Percentiles rank a stretch among this genome's conserved stretches.
phyloP scores from a whole-genome alignment of 2,329 filamentous ascomycete genomes.

The Apiospora marii region DNA sequence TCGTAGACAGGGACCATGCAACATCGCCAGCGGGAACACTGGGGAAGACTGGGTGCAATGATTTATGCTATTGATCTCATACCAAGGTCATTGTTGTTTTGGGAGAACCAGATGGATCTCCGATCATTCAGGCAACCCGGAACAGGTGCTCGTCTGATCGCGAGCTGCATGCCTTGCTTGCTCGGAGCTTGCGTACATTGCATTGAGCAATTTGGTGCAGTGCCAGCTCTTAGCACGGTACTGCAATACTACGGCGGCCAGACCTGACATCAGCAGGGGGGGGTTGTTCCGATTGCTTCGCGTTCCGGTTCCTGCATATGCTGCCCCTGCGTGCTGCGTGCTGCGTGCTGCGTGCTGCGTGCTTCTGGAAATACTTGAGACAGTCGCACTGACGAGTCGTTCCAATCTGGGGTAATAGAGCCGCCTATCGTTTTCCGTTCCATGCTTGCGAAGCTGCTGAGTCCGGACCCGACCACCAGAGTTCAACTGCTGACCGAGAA shows the following conservation, averaged over 20 bases:
- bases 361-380: slow-evolving; percentile 14
- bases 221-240: background rate
- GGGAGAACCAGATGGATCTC: slow-evolving; percentile 15
- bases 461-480: background rate
- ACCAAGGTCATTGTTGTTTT: background rate
- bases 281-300: slow-evolving; percentile 11
- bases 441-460: background rate
- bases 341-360: slow-evolving; percentile 13
- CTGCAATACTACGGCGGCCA: background rate
- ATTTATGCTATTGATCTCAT: slow-evolving; percentile 1
- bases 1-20: slow-evolving; percentile 7
- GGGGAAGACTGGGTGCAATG: background rate
- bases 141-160: background rate
- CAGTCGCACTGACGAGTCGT: slow-evolving; percentile 9
- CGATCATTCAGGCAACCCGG: slow-evolving; percentile 13
- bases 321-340: slow-evolving; percentile 1
- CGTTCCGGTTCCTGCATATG: slow-evolving; percentile 18
- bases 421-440: background rate
- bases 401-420: background rate
- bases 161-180: background rate
- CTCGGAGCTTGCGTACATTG: too few relatives aligned
- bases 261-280: background rate
- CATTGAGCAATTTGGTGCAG: background rate
- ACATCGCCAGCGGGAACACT: background rate
- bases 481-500: background rate